Percentiles rank a stretch among this genome's conserved stretches.
Evolutionary conservation across 805 yeast species (phyloP).

Genomic region (Barnettozyma vustinii): DNA sequence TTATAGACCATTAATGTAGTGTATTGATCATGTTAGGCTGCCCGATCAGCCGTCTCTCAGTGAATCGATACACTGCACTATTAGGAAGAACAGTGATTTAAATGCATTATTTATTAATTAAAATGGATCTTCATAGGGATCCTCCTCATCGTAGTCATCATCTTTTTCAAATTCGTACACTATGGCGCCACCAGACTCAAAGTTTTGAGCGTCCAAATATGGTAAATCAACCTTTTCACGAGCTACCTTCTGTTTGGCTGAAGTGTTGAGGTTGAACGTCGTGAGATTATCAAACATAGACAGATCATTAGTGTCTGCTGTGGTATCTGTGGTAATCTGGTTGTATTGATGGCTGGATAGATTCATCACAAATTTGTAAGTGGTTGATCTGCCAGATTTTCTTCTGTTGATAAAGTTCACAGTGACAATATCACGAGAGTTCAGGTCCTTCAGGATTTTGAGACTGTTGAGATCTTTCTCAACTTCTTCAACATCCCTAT

Average conservation of each 20-base stretch:
- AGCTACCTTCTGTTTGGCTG: constrained; percentile 68
- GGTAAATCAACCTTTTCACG: constrained; percentile 86
- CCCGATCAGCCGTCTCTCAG: too few relatives aligned
- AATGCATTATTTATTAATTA: constrained; percentile 26
- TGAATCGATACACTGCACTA: too few relatives aligned
- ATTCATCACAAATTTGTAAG: constrained; percentile 51
- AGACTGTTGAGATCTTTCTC: constrained; percentile 35
- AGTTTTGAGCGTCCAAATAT: constrained; percentile 81
- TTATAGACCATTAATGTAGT: neutral
- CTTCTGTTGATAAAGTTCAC: constrained; percentile 62
- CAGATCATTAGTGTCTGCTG: constrained; percentile 38
- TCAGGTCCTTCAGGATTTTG: constrained; percentile 47
- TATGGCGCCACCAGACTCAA: constrained; percentile 84
- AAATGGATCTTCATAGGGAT: constrained; percentile 95
- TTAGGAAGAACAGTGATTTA: too few relatives aligned
- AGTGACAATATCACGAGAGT: constrained; percentile 37
- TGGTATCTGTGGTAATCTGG: constrained; percentile 22
- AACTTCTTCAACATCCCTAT: constrained; percentile 44
- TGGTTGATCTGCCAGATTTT: constrained; percentile 76
- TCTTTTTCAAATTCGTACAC: constrained; percentile 94
- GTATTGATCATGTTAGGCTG: neutral
- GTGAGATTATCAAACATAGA: constrained; percentile 66
- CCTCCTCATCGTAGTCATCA: constrained; percentile 97
- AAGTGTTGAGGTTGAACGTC: constrained; percentile 80
- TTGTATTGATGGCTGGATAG: constrained; percentile 38